A percentile compares a stretch with the other conserved stretches of the same genome.
Evolutionary conservation across 768 basidiomycete species (phyloP).

Genomic region (Lactarius deliciosus): DNA sequence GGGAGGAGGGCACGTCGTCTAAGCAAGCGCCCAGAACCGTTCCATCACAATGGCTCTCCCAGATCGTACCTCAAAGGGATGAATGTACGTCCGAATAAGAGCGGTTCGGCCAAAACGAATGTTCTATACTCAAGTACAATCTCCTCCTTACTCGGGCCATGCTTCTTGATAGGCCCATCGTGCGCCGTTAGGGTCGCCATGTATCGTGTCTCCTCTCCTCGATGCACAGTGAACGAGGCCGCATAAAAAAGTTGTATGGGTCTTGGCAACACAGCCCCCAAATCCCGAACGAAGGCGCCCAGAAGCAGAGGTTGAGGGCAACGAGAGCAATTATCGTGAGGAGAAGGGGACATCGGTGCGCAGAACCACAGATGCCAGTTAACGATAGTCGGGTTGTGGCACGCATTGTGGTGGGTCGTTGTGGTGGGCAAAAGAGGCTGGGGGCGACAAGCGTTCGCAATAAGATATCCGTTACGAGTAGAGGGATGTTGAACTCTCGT

Average conservation of each 20-base stretch:
- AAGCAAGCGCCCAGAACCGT: background rate
- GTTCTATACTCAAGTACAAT: slow-evolving; percentile 13
- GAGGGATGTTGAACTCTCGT: slow-evolving; percentile 5
- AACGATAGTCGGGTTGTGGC: background rate
- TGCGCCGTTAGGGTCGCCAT: background rate
- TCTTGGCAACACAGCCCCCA: background rate
- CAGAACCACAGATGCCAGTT: slow-evolving; percentile 4
- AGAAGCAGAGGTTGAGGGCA: slow-evolving; percentile 2
- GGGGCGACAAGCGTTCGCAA: background rate
- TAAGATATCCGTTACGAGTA: background rate
- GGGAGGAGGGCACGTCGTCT: background rate
- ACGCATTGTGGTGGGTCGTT: background rate
- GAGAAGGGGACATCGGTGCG: slow-evolving; percentile 2
- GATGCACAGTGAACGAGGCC: background rate
- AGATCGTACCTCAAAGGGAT: background rate
- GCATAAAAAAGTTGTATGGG: background rate
- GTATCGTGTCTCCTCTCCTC: slow-evolving; percentile 15
- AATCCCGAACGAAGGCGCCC: background rate
- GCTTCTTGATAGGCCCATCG: background rate
- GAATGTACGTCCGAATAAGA: background rate
- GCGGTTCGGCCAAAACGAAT: background rate
- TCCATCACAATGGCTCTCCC: too few relatives aligned
- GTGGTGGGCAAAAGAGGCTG: background rate
- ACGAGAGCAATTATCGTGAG: background rate
- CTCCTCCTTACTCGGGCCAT: slow-evolving; percentile 10